phyloP scores from a whole-genome alignment of 192 early-diverging fungal species.

The Kickxella alabastrina region DNA sequence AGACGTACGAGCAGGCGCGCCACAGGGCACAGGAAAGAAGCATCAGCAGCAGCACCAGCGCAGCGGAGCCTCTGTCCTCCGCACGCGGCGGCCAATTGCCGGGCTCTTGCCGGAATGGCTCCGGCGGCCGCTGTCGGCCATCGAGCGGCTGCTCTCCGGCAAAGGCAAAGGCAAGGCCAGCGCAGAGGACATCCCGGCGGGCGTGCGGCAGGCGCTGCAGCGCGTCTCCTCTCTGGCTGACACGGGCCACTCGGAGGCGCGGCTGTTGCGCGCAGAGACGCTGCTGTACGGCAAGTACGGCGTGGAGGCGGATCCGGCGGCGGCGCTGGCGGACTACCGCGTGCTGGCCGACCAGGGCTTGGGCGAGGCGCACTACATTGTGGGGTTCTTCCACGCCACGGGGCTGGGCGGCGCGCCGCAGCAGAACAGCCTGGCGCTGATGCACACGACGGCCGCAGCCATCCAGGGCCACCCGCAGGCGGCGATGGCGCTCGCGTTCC shows the following conservation, averaged over 20 bases:
- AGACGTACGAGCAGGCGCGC: no score
- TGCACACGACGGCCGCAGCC: conserved; percentile 83
- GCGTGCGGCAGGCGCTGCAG: conserved; percentile 11
- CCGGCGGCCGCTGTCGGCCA: no score
- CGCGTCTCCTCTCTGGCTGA: conserved; percentile 12
- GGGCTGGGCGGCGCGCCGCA: conserved; percentile 63
- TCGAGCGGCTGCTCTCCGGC: no score
- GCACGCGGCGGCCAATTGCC: no score
- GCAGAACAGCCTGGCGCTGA: conserved; percentile 51
- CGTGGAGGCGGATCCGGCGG: conserved; percentile 52
- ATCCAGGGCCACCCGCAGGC: conserved; percentile 67
- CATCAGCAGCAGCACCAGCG: no score
- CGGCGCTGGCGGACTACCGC: conserved; percentile 64
- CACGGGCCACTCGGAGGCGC: conserved; percentile 53
- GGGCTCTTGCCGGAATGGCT: no score
- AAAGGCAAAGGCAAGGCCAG: no score
- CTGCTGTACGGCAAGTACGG: conserved; percentile 65
- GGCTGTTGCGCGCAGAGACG: conserved; percentile 67
- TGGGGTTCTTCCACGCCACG: conserved; percentile 89
- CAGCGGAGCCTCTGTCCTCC: no score
- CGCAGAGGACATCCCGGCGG: background rate
- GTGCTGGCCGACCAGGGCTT: conserved; percentile 66
- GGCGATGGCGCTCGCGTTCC: conserved; percentile 82
- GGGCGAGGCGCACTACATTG: conserved; percentile 80
- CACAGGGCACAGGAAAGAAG: no score